Conservation (phyloP, 768 basidiomycete species). For the Russula sp. region DNA sequence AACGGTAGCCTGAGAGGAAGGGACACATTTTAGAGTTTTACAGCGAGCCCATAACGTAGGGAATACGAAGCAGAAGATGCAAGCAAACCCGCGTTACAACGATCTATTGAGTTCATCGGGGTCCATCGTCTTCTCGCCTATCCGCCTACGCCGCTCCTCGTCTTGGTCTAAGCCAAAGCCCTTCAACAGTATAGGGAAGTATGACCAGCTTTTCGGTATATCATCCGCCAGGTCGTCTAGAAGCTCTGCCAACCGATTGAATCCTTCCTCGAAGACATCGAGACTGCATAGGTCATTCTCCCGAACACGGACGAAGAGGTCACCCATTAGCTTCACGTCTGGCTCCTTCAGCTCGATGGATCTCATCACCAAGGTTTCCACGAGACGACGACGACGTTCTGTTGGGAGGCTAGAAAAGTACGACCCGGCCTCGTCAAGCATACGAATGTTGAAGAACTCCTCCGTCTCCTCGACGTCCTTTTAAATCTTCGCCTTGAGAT, state of each 20-base stretch:
- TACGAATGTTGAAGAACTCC: constrained; percentile 85
- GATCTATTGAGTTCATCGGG: constrained; percentile 47
- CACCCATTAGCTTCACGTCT: constrained; percentile 71
- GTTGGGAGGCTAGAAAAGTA: constrained; percentile 71
- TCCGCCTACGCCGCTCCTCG: constrained; percentile 48
- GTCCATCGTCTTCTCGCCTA: constrained; percentile 58
- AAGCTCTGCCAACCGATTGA: constrained; percentile 60
- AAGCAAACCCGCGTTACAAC: constrained; percentile 15
- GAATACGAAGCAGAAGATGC: constrained; percentile 7
- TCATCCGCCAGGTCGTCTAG: constrained; percentile 90
- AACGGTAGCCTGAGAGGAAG: neutral
- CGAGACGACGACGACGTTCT: constrained; percentile 55
- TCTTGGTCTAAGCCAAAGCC: constrained; percentile 55
- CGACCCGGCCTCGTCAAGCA: constrained; percentile 79
- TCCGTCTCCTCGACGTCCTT: constrained; percentile 78
- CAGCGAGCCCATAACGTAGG: constrained; percentile 16
- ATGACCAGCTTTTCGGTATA: constrained; percentile 76
- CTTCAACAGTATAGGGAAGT: constrained; percentile 70
- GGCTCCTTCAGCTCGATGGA: constrained; percentile 79
- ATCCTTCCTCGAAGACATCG: constrained; percentile 68
- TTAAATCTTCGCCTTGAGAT: constrained; percentile 70
- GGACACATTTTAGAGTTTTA: constrained; percentile 12
- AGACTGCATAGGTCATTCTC: constrained; percentile 54
- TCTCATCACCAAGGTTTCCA: constrained; percentile 66
- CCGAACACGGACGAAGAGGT: constrained; percentile 60